Percentiles rank a stretch among this genome's conserved stretches.
phyloP scores from a whole-genome alignment of 768 basidiomycete genomes.

The Pleurotus djamor region DNA sequence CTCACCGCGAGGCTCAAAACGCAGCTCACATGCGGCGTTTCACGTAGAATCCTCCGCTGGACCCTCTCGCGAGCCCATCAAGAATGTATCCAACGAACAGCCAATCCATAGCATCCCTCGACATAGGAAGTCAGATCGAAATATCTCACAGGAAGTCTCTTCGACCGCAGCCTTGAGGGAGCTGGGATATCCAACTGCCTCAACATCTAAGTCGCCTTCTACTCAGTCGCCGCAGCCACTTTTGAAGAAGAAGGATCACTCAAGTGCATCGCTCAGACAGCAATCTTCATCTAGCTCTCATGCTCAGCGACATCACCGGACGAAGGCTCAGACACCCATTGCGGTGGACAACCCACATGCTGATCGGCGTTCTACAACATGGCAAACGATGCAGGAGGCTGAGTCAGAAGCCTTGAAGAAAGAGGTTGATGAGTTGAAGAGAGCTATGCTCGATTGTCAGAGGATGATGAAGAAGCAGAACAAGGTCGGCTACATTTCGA shows the following conservation, averaged over 20 bases:
- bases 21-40: neutral
- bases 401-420: constrained; percentile 55
- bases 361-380: neutral
- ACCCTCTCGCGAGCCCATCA: neutral
- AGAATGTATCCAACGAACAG: neutral
- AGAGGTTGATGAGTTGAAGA: constrained; percentile 57
- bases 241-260: neutral
- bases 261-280: neutral
- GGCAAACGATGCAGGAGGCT: constrained; percentile 26
- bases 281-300: neutral
- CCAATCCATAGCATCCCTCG: neutral
- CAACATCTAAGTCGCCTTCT: neutral
- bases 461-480: constrained; percentile 51
- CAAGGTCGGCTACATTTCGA: constrained; percentile 33
- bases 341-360: neutral
- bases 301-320: neutral
- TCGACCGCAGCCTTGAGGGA: neutral
- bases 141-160: neutral
- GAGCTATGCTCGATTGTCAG: constrained; percentile 41
- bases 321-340: neutral
- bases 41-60: neutral
- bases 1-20: neutral
- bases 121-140: neutral
- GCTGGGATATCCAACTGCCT: too few species aligned
- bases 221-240: neutral